Base-by-base conservation (phyloP, 306 rosid genomes). In the Lathyrus tuberosus region DNA sequence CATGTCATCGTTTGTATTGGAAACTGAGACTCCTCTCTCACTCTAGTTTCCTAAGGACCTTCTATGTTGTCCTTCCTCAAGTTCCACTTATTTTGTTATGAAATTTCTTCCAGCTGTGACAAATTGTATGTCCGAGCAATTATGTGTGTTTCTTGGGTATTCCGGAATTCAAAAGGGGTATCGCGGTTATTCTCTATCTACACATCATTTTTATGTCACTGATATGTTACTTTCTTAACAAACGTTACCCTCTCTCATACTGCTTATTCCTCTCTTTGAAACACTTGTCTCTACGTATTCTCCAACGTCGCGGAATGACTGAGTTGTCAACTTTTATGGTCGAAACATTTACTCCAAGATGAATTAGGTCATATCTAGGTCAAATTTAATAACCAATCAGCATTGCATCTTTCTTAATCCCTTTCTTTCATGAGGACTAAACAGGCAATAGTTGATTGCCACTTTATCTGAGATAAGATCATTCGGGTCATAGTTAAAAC, bases 391-490 rank as follows among this genome's bases (percentile, higher is more conserved):
- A 22, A 53, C 15, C 31, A 53, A 35, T 22, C n/a, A 12, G 16
- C 15, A 22, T 53, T 22, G 33, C 4, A 53, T 53, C 33, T 22
- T 53, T 53, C 16, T 22, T 4, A 22, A 53, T 10, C 11, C 60
- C 35, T n/a, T 5, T 4, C 59, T 52, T 20, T 52, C 33, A 20
- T 52, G 59, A 52, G 31, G 30, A 2, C n/a, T 22, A 52, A 52
- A 22, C 30, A 52, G 7, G 24, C 10, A 52, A 14, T 20, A 52
- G 59, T 22, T 52, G 59, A 52, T 22, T 22, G 33, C 4, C 28
- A 18, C 53, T 47, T 47, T 47, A 47, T 47, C 53, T n/a, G 20
- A 47, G 53, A 47, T 13, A 52, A 52, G 28, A 52, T 52, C 31
- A 28, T 52, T 22, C 59, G 3, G 13, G 59, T 52, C 14, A 52